Evolutionary conservation across 192 early-diverging fungal genomes (phyloP).

Genomic region (Umbelopsis sp.): DNA sequence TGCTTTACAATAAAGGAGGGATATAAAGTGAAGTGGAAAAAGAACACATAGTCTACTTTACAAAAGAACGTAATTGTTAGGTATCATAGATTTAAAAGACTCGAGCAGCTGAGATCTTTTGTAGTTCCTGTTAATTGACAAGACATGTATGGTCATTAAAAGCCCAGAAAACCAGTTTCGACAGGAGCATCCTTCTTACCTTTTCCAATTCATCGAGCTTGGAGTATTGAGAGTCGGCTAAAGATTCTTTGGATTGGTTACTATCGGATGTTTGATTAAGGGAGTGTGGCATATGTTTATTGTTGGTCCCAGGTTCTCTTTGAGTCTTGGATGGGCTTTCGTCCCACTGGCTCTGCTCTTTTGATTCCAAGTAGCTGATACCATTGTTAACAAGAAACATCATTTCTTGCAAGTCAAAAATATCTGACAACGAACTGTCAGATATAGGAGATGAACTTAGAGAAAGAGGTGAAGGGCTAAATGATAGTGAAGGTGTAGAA

Average conservation of each 20-base stretch:
- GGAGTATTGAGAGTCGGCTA: not conserved
- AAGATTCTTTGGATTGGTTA: not conserved
- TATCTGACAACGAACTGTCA: slow-evolving; percentile 5
- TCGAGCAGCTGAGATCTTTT: slow-evolving; percentile 11
- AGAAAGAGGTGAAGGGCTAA: slow-evolving; percentile 2
- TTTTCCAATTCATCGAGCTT: slow-evolving; percentile 2
- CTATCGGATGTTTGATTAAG: not conserved
- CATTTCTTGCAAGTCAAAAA: slow-evolving; percentile 8
- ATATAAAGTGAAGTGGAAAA: not conserved
- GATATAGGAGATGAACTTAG: slow-evolving; percentile 2
- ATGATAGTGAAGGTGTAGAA: not conserved
- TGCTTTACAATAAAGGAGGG: not conserved
- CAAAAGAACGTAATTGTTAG: not conserved
- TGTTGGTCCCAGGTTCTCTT: not conserved
- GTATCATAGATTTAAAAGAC: slow-evolving; percentile 14
- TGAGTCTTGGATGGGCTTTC: not conserved
- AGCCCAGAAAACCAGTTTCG: not conserved
- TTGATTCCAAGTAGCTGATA: slow-evolving; percentile 6
- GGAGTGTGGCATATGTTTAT: not conserved
- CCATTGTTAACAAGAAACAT: slow-evolving; percentile 14
- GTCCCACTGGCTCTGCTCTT: not conserved
- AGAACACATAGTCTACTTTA: not conserved
- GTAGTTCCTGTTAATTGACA: not conserved
- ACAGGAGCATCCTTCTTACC: not conserved
- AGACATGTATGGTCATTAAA: not conserved